Evolutionary conservation across 306 rosid species (phyloP).

Genomic region (Ormosia semicastrata): DNA sequence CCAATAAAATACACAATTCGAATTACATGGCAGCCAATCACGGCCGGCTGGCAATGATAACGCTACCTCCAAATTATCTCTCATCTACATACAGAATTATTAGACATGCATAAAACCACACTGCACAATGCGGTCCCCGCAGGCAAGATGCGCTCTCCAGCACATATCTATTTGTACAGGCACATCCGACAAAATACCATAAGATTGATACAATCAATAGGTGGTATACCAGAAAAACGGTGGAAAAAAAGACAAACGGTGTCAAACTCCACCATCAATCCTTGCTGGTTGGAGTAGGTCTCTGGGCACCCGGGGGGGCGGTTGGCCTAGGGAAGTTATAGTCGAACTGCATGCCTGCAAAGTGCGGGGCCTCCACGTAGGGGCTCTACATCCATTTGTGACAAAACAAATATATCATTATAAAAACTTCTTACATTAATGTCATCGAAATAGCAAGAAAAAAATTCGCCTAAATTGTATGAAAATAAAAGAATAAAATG

Average conservation of each 20-base stretch:
- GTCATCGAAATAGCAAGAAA: not conserved
- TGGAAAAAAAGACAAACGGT: not conserved
- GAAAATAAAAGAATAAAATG: not conserved
- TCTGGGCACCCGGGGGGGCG: constrained; percentile 95
- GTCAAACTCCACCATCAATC: constrained; percentile 40
- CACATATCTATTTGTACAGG: constrained; percentile 29
- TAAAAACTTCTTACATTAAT: not conserved
- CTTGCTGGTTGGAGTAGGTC: constrained; percentile 61
- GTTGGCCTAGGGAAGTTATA: constrained; percentile 72
- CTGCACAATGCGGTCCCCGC: constrained; percentile 25
- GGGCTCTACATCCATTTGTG: constrained; percentile 60
- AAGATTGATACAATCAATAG: constrained; percentile 33
- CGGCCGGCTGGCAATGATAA: constrained; percentile 28
- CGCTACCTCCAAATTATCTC: constrained; percentile 38
- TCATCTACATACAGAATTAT: constrained; percentile 27
- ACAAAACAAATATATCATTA: not conserved
- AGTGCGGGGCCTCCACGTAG: constrained; percentile 79
- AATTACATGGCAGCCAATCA: constrained; percentile 38
- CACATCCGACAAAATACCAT: constrained; percentile 29
- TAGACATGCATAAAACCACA: constrained; percentile 29
- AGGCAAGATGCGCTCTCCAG: constrained; percentile 20
- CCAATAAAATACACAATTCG: constrained; percentile 28
- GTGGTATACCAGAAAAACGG: constrained; percentile 4
- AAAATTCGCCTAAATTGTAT: not conserved
- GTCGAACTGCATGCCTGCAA: constrained; percentile 52